These are phyloP conservation scores for Allomyces arbusculus DNA, from an alignment of 192 early-diverging fungal genomes.

Conservation along the genomic window DNA sequence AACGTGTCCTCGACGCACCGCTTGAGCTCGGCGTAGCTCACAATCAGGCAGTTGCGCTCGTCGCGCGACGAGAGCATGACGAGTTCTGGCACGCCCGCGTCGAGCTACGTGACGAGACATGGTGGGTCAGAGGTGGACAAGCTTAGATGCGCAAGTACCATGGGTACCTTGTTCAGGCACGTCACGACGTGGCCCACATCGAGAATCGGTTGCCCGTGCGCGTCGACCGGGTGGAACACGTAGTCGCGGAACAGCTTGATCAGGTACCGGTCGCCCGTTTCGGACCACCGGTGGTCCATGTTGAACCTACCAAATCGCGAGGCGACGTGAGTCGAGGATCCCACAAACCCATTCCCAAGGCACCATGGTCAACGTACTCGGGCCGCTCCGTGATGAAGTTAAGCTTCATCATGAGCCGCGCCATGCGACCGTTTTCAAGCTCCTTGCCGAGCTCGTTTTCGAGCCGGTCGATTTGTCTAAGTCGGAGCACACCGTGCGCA, in stretches of 20 bases:
- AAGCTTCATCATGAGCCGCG: slow-evolving; percentile 72
- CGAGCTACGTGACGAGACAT: slow-evolving; percentile 36
- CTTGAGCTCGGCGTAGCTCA: slow-evolving; percentile 87
- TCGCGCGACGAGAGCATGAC: slow-evolving; percentile 90
- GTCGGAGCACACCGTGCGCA: slow-evolving; percentile 2
- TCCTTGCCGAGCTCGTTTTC: slow-evolving; percentile 60
- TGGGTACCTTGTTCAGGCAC: slow-evolving; percentile 77
- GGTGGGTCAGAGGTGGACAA: background rate
- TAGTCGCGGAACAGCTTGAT: slow-evolving; percentile 96
- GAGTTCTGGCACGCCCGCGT: slow-evolving; percentile 83
- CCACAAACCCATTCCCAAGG: slow-evolving; percentile 5
- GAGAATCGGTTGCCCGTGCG: slow-evolving; percentile 53
- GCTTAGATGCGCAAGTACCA: background rate
- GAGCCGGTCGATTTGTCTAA: slow-evolving; percentile 56
- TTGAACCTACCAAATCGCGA: slow-evolving; percentile 32
- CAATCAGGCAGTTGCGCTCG: slow-evolving; percentile 90
- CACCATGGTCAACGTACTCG: slow-evolving; percentile 29
- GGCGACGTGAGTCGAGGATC: background rate
- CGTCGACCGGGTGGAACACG: slow-evolving; percentile 85
- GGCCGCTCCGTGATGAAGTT: slow-evolving; percentile 83
- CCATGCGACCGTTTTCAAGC: slow-evolving; percentile 76
- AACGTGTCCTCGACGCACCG: slow-evolving; percentile 74
- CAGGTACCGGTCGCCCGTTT: slow-evolving; percentile 94
- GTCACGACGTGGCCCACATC: slow-evolving; percentile 84
- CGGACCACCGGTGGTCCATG: slow-evolving; percentile 82